Evolutionary conservation across 148 eudicot genomes (phyloP), one percentile per base, ranked within the genome.

Genomic region (Rheum nobile): DNA sequence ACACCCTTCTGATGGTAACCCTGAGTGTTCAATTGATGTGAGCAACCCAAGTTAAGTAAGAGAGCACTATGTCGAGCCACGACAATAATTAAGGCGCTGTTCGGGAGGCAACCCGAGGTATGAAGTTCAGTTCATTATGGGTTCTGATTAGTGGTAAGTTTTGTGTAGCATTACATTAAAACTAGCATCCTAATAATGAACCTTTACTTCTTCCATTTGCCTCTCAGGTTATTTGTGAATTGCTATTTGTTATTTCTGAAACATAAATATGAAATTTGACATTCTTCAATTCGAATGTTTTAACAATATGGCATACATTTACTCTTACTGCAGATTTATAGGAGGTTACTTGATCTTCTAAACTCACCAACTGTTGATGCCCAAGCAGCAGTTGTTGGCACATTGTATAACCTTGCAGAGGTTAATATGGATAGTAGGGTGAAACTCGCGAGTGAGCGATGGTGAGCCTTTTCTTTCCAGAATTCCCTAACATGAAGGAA

Each of bases 111-210:
- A n/a, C n/a, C n/a, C n/a, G n/a, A n/a, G n/a, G n/a, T n/a, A n/a
- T n/a, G n/a, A 88, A 88, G 88, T 70, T 74, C 31, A 22, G n/a
- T 42, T 41, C 16, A 28, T 54, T 41, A 16, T 59, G 13, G 21
- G 4, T 28, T 37, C 34, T 29, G 8, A 43, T 73, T 61, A 21
- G 41, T 35, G 12, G n/a, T 42, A 34, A 67, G 71, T 34, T 63
- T 42, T 67, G 41, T 42, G 12, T 67, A 8, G 16, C 12, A 34
- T 67, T 35, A 32, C 29, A 11, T 67, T 35, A 67, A 71, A 94
- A n/a, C n/a, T n/a, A n/a, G n/a, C n/a, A 91, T 78, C 98, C 97
- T 59, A 97, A 94, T 73, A 94, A 91, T 78, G 98, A 94, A 77
- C 85, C 90, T 44, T 94, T 94, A 79, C 88, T 94, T 77, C 88